These are phyloP conservation scores for Eucalyptus fibrosa DNA, from an alignment of 345 rosid genomes.

Conservation along the genomic window DNA sequence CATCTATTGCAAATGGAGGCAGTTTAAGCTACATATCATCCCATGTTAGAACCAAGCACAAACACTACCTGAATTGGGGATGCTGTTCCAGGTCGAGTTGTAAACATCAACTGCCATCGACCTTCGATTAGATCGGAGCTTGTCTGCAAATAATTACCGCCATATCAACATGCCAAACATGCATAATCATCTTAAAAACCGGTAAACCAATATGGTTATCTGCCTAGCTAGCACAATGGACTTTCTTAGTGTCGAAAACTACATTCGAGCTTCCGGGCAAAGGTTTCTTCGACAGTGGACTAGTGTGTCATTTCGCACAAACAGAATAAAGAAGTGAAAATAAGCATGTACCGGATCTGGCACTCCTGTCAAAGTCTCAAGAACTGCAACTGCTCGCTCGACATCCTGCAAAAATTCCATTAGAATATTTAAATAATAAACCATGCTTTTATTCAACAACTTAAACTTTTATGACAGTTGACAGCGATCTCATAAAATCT, in stretches of 20 bases:
- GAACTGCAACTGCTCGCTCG: constrained; percentile 54
- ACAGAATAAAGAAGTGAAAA: not conserved
- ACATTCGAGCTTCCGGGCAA: not conserved
- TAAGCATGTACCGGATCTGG: constrained; percentile 45
- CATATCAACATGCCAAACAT: not conserved
- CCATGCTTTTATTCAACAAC: accelerated
- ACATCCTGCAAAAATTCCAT: constrained; percentile 33
- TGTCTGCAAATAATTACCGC: constrained; percentile 30
- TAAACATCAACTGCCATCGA: constrained; percentile 86
- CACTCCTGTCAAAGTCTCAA: constrained; percentile 63
- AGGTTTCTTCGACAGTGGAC: not conserved
- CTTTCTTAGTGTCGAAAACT: not conserved
- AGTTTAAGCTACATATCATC: not conserved
- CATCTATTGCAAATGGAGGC: not conserved
- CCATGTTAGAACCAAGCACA: not conserved
- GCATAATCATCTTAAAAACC: not conserved
- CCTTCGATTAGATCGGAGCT: constrained; percentile 72
- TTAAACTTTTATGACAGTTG: too few species aligned
- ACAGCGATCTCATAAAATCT: accelerated
- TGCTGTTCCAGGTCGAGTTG: constrained; percentile 95
- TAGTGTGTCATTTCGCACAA: not conserved
- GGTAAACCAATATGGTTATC: not conserved
- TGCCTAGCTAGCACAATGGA: not conserved
- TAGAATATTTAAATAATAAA: too few species aligned
- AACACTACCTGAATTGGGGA: constrained; percentile 77